phyloP scores from a whole-genome alignment of 148 eudicot genomes.

The Camellia lanceoleosa region DNA sequence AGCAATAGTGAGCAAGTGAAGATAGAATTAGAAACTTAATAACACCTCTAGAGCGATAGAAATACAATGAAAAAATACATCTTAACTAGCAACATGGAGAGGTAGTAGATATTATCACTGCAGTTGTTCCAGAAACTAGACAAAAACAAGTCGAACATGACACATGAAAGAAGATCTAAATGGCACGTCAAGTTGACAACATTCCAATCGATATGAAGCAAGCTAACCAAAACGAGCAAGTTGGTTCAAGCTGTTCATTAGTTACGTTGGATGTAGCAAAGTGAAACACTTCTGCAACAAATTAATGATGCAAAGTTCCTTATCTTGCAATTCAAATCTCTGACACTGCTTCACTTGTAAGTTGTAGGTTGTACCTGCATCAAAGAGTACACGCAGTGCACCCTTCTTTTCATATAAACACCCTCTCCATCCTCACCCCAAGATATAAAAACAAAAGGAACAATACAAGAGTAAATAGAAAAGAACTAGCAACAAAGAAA shows the following conservation, averaged over 20 bases:
- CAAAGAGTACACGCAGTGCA: neutral
- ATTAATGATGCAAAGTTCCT: neutral
- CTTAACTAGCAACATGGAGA: neutral
- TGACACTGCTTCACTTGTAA: neutral
- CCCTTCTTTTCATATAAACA: neutral
- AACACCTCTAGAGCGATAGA: neutral
- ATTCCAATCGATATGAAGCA: neutral
- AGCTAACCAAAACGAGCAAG: neutral
- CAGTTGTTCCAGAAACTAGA: constrained; percentile 1
- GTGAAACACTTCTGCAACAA: neutral
- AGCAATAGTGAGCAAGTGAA: neutral
- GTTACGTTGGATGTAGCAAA: neutral
- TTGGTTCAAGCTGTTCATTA: neutral
- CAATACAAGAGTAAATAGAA: neutral
- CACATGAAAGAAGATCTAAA: neutral
- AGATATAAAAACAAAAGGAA: neutral
- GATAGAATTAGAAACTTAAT: neutral
- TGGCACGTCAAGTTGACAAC: neutral
- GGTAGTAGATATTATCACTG: neutral
- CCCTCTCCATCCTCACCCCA: neutral
- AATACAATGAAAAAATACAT: neutral
- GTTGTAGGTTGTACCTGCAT: neutral
- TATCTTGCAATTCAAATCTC: neutral
- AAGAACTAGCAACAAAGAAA: neutral
- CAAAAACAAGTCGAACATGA: neutral